Evolutionary conservation across 2,329 filamentous ascomycete genomes (phyloP).

Genomic region (Coniochaeta sp.): DNA sequence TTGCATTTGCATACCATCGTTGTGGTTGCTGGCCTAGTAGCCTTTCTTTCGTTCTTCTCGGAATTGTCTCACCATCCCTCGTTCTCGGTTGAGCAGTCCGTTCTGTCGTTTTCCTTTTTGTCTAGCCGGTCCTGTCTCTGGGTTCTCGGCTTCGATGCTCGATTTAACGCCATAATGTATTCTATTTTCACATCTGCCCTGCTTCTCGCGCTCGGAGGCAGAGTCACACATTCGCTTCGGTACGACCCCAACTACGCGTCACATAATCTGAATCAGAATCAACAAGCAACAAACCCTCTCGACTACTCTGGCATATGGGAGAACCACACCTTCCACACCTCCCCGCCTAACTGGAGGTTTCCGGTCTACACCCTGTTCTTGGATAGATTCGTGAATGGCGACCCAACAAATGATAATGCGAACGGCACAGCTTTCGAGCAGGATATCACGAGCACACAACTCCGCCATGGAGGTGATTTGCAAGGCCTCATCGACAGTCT

Average conservation of each 20-base stretch:
- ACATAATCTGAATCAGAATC: constrained; percentile 26
- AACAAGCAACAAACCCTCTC: constrained; percentile 37
- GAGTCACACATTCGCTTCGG: constrained; percentile 4
- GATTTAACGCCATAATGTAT: constrained; percentile 1
- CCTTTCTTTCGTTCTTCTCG: constrained; percentile 1
- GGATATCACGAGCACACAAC: constrained; percentile 51
- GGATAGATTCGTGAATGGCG: constrained; percentile 57
- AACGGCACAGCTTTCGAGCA: constrained; percentile 55
- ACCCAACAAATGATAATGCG: constrained; percentile 55
- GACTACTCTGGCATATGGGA: constrained; percentile 48
- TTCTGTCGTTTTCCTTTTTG: neutral
- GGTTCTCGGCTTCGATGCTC: neutral
- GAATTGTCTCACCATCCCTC: constrained; percentile 1
- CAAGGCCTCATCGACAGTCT: constrained; percentile 49
- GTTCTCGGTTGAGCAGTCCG: neutral
- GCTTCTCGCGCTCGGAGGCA: neutral
- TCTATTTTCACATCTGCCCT: neutral
- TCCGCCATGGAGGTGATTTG: constrained; percentile 56
- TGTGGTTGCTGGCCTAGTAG: constrained; percentile 1
- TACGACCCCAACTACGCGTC: constrained; percentile 9
- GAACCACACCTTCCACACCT: constrained; percentile 38
- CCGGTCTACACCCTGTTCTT: constrained; percentile 59
- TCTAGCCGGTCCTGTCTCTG: neutral
- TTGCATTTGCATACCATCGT: neutral
- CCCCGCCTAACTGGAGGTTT: constrained; percentile 52